Evolutionary conservation across 2,329 filamentous ascomycete genomes (phyloP), one percentile per base, ranked within the genome.

Genomic region (Monilinia fructigena): DNA sequence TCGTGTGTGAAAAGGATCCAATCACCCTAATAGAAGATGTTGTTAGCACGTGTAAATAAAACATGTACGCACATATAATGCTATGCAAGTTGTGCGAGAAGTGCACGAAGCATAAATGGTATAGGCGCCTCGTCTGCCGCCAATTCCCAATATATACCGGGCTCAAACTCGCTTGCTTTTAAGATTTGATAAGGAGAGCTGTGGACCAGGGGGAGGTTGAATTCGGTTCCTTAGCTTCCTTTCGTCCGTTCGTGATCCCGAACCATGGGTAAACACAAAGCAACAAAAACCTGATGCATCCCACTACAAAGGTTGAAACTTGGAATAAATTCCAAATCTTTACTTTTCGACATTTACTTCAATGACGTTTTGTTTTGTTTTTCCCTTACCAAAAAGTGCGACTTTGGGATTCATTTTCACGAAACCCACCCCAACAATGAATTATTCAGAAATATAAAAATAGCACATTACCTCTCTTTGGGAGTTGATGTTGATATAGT

Each of bases 401-500:
- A 10, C 26, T 47, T 40, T 6, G 55, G n/a, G 18, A 47, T 54
- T 35, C 20, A 38, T 11, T 26, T 4, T 14, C 16, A 55, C 23
- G 14, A 63, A 28, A 45, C n/a, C 14, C 12, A 23, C 26, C 47
- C 23, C 18, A 14, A 53, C 14, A 28, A 26, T 55, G 28, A 31
- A 35, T 16, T 31, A n/a, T 40, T 45, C 45, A 23, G 10, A 28
- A 54, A 52, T 20, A n/a, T 59, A 58, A 69, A 68, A 68, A 69
- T 62, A 48, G 45, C 64, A 88, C 93, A 88, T 89, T 89, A 98
- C 95, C 89, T 98, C 95, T 85, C 95, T 91, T 77, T 97, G 93
- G 71, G 95, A 98, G 87, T 97, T 95, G 85, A 99, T 99, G 89
- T 97, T 97, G 85, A 99, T 97, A 83, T 99, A 99, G 85, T 98